Conservation (phyloP, 2,329 filamentous ascomycete species). For the Neofusicoccum kwambonambiense region DNA sequence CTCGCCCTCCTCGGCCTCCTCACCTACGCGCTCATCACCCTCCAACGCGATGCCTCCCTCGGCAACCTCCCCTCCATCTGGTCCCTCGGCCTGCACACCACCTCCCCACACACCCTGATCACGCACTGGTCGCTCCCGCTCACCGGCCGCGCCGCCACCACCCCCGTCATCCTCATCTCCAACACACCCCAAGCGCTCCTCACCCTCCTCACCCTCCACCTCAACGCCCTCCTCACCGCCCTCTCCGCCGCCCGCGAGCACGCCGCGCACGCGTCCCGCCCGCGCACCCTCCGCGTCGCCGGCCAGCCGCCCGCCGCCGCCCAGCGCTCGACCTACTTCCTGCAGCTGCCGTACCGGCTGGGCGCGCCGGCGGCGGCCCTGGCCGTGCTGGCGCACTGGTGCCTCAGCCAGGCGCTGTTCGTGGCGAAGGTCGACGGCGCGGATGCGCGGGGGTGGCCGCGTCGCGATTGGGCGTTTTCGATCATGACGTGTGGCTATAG, state of each 20-base stretch:
- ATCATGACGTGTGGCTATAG: background rate
- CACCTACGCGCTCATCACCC: background rate
- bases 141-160: background rate
- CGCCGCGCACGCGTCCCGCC: slow-evolving; percentile 18
- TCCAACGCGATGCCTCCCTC: background rate
- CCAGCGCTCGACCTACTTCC: slow-evolving; percentile 43
- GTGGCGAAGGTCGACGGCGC: slow-evolving; percentile 32
- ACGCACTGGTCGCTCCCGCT: background rate
- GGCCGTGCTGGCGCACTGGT: slow-evolving; percentile 41
- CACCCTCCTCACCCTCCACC: slow-evolving; percentile 45
- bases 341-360: slow-evolving; percentile 41
- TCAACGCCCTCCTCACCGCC: slow-evolving; percentile 48
- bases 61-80: background rate
- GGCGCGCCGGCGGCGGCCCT: slow-evolving; percentile 34
- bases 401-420: slow-evolving; percentile 46
- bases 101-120: background rate
- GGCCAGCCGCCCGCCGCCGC: slow-evolving; percentile 24
- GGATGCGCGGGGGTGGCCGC: background rate
- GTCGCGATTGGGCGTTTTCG: background rate
- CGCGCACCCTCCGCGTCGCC: slow-evolving; percentile 40
- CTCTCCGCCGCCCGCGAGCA: slow-evolving; percentile 50
- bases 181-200: slow-evolving; percentile 51
- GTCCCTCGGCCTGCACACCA: background rate
- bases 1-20: background rate
- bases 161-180: slow-evolving; percentile 28